Conservation (phyloP, 1,284 basidiomycete species). For the Cerrena zonata region DNA sequence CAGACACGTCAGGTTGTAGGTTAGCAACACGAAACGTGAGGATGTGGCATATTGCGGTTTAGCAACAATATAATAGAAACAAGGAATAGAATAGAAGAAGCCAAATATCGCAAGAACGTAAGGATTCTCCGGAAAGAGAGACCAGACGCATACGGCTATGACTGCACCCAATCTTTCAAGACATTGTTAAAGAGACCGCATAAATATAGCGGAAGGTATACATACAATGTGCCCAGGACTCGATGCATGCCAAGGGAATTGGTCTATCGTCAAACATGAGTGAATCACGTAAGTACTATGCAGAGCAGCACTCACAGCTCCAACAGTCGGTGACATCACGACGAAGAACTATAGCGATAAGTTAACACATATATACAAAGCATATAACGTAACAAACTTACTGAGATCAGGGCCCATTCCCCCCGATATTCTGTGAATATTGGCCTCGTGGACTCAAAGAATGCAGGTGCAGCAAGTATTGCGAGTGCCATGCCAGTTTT, state of each 20-base stretch:
- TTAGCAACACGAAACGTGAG: conserved; percentile 82
- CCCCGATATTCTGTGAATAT: conserved; percentile 79
- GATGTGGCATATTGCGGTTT: conserved; percentile 76
- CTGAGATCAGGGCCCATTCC: conserved; percentile 93
- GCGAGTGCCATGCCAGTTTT: conserved; percentile 82
- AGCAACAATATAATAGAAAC: conserved; percentile 85
- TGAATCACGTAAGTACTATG: conserved; percentile 5
- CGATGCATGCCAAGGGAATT: conserved; percentile 77
- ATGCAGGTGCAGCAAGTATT: conserved; percentile 79
- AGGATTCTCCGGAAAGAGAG: conserved; percentile 72
- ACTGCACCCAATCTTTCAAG: conserved; percentile 65
- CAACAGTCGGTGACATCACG: conserved; percentile 84
- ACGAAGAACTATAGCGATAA: conserved; percentile 62
- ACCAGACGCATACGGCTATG: conserved; percentile 69
- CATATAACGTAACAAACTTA: conserved; percentile 31
- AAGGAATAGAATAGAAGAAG: conserved; percentile 86
- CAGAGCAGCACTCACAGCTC: conserved; percentile 50
- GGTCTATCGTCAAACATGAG: conserved; percentile 47
- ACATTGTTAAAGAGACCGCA: not conserved
- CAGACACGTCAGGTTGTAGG: conserved; percentile 87
- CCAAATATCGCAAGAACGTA: conserved; percentile 77
- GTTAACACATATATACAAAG: conserved; percentile 4
- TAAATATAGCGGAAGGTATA: not conserved
- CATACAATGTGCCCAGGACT: conserved; percentile 74
- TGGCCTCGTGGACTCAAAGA: conserved; percentile 72